phyloP scores from a whole-genome alignment of 352 stramenopile genomes.

The Peronospora belbahrii region DNA sequence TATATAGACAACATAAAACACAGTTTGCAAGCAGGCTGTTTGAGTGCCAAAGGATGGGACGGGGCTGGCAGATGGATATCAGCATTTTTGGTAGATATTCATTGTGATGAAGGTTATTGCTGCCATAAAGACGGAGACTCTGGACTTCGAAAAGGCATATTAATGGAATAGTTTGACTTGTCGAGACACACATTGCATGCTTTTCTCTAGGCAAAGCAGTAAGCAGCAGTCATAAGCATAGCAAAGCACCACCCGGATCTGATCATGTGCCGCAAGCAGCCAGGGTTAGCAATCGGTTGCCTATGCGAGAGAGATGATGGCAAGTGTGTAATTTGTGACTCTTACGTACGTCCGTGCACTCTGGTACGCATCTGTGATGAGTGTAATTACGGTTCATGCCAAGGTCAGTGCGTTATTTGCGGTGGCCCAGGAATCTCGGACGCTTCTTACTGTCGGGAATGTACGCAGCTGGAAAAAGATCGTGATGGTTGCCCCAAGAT shows the following conservation, averaged over 20 bases:
- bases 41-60: too few relatives aligned
- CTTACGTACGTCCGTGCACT: slow-evolving; percentile 95
- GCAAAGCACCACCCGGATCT: slow-evolving; percentile 99
- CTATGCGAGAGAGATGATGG: slow-evolving; percentile 99
- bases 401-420: slow-evolving; percentile 96
- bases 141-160: too few relatives aligned
- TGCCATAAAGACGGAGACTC: too few relatives aligned
- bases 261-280: slow-evolving; percentile 99
- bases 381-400: slow-evolving; percentile 98
- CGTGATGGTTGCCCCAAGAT: slow-evolving; percentile 99
- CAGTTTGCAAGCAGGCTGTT: too few relatives aligned
- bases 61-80: too few relatives aligned
- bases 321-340: slow-evolving; percentile 99
- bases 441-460: slow-evolving; percentile 99
- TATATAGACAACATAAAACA: too few relatives aligned
- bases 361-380: slow-evolving; percentile 99
- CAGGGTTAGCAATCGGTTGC: slow-evolving; percentile 93
- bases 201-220: background rate
- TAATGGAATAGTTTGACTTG: background rate
- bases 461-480: slow-evolving; percentile 94
- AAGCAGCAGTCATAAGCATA: slow-evolving; percentile 51
- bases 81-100: too few relatives aligned
- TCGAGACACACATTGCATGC: background rate
- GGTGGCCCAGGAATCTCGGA: slow-evolving; percentile 95
- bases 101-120: too few relatives aligned